Evolutionary conservation across 495 filamentous ascomycete species (phyloP).

Genomic region (Rusavskia elegans): DNA sequence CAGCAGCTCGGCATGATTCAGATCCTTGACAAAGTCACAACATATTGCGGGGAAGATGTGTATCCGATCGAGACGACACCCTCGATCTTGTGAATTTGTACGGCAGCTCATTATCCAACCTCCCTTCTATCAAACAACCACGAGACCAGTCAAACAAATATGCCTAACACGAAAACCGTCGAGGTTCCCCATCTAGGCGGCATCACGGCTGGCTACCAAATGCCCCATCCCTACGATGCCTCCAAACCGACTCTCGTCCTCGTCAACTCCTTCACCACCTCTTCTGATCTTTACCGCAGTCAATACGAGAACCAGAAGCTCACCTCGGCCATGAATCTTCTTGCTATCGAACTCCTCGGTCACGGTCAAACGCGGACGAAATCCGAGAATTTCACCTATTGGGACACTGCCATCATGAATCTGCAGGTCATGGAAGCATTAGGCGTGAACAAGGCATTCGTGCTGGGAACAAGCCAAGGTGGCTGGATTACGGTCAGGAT

Average conservation of each 20-base stretch:
- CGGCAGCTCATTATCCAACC: too few species aligned
- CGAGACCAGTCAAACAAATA: not conserved
- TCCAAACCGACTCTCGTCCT: conserved; percentile 24
- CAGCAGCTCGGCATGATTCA: too few species aligned
- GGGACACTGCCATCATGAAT: conserved; percentile 35
- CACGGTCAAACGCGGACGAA: conserved; percentile 30
- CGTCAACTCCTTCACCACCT: conserved; percentile 23
- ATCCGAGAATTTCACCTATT: conserved; percentile 31
- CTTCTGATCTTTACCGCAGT: conserved; percentile 16
- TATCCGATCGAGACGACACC: not conserved
- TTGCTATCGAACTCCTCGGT: conserved; percentile 36
- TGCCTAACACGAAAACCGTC: conserved; percentile 15
- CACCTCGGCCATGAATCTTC: conserved; percentile 23
- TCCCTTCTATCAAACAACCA: not conserved
- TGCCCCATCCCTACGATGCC: conserved; percentile 19
- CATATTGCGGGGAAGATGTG: too few species aligned
- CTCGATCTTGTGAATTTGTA: too few species aligned
- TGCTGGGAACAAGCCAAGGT: conserved; percentile 45
- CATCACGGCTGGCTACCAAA: conserved; percentile 20
- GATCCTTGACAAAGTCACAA: too few species aligned
- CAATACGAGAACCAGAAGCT: conserved; percentile 18
- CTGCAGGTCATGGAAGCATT: conserved; percentile 35
- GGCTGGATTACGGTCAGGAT: conserved; percentile 45
- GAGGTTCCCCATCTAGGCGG: conserved; percentile 24
- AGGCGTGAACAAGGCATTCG: conserved; percentile 38